Percentiles rank a stretch among this genome's conserved stretches.
Evolutionary conservation across 2,329 filamentous ascomycete species (phyloP).

Genomic region (Aspergillus aculeatus): DNA sequence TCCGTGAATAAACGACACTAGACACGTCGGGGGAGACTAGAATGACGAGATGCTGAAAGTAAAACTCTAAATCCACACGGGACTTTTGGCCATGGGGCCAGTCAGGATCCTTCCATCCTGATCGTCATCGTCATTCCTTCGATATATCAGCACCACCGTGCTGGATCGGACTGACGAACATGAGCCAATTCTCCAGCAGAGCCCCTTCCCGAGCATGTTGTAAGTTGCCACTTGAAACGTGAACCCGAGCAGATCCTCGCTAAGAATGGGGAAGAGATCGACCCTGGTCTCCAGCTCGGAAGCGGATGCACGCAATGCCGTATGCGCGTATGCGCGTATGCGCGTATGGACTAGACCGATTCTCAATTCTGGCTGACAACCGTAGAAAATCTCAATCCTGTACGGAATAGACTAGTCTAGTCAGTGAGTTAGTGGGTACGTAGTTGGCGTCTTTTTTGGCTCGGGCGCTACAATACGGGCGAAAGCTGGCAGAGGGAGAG

Average conservation of each 20-base stretch:
- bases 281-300: conserved; percentile 11
- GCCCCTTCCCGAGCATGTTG: neutral
- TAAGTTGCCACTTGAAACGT: neutral
- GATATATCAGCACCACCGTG: too few species aligned
- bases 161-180: neutral
- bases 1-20: neutral
- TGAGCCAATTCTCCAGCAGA: neutral
- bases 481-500: conserved; percentile 8
- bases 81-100: neutral
- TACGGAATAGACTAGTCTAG: too few species aligned
- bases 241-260: neutral
- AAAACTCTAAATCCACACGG: neutral
- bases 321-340: neutral
- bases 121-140: too few species aligned
- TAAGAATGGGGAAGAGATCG: neutral
- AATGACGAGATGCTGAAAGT: neutral
- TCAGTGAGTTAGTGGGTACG: neutral
- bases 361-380: neutral
- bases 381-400: neutral
- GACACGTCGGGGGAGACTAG: neutral
- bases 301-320: conserved; percentile 21
- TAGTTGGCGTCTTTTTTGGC: conserved; percentile 9
- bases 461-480: conserved; percentile 20
- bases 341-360: neutral
- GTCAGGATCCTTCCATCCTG: too few species aligned